Conservation (phyloP, 2,329 filamentous ascomycete species). For the Neospermospora avenae region DNA sequence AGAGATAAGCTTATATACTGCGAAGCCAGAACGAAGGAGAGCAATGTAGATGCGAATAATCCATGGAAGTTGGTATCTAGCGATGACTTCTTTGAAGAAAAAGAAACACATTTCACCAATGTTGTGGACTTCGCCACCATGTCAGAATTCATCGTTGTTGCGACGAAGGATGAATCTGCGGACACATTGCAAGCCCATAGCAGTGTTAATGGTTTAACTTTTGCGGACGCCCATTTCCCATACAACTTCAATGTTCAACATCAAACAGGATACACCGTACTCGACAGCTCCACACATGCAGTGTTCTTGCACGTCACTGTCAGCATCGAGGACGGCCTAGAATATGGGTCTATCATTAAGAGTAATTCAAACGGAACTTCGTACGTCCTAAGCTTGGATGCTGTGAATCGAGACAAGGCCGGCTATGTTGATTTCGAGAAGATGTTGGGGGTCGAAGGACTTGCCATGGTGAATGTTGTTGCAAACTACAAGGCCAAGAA, state of each 20-base stretch:
- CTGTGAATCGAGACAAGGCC: slow-evolving; percentile 73
- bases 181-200: slow-evolving; percentile 72
- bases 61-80: slow-evolving; percentile 71
- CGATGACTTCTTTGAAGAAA: slow-evolving; percentile 70
- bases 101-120: slow-evolving; percentile 60
- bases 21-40: slow-evolving; percentile 59
- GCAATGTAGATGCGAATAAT: slow-evolving; percentile 60
- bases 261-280: slow-evolving; percentile 82
- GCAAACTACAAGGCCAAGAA: slow-evolving; percentile 60
- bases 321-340: slow-evolving; percentile 58
- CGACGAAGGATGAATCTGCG: slow-evolving; percentile 62
- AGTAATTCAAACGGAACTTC: slow-evolving; percentile 98
- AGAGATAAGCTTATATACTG: slow-evolving; percentile 50
- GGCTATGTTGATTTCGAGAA: slow-evolving; percentile 96
- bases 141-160: slow-evolving; percentile 94
- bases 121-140: slow-evolving; percentile 89
- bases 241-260: slow-evolving; percentile 76
- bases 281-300: slow-evolving; percentile 92
- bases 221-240: slow-evolving; percentile 83
- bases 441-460: slow-evolving; percentile 86
- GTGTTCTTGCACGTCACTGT: slow-evolving; percentile 92
- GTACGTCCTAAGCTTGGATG: slow-evolving; percentile 78
- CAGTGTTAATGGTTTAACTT: slow-evolving; percentile 79
- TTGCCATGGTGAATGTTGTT: slow-evolving; percentile 83
- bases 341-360: slow-evolving; percentile 88